phyloP scores from a whole-genome alignment of 176 grass and related monocot species.

The Chloris gayana region DNA sequence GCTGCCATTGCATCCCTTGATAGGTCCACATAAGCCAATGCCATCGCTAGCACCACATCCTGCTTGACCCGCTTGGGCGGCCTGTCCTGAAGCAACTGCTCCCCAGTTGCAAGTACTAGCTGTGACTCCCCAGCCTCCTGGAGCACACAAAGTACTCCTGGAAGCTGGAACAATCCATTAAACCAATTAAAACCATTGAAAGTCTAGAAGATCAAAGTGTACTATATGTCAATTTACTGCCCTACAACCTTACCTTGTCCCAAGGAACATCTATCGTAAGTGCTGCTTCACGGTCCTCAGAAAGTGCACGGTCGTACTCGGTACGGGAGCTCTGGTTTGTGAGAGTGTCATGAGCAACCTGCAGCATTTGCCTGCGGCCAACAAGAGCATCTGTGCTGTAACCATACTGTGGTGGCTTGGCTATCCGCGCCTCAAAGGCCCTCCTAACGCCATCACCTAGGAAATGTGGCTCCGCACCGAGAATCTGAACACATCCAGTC shows the following conservation, averaged over 20 bases:
- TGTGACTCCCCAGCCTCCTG: conserved; percentile 81
- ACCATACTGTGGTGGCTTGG: conserved; percentile 66
- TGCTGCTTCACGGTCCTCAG: conserved; percentile 50
- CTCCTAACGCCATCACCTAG: conserved; percentile 76
- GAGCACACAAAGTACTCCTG: conserved; percentile 75
- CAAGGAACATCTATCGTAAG: conserved; percentile 64
- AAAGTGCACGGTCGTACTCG: conserved; percentile 62
- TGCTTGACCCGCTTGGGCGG: conserved; percentile 84
- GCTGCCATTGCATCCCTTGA: conserved; percentile 84
- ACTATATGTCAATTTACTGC: neutral
- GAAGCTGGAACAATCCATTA: conserved; percentile 51
- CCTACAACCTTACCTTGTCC: conserved; percentile 70
- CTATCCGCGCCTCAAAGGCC: conserved; percentile 69
- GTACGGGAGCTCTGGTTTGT: conserved; percentile 60
- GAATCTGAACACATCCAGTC: conserved; percentile 48
- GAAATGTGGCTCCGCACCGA: conserved; percentile 81
- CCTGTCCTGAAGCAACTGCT: conserved; percentile 60
- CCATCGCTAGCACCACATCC: conserved; percentile 90
- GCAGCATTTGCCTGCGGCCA: conserved; percentile 72
- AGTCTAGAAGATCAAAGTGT: conserved; percentile 4
- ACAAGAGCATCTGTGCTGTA: conserved; percentile 79
- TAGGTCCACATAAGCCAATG: conserved; percentile 81
- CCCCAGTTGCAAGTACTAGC: conserved; percentile 60
- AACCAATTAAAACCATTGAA: neutral
- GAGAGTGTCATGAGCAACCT: conserved; percentile 68